A percentile compares a stretch with the other conserved stretches of the same genome.
Evolutionary conservation across 371 early-diverging fungal species (phyloP).

Genomic region (Apophysomyces elegans): DNA sequence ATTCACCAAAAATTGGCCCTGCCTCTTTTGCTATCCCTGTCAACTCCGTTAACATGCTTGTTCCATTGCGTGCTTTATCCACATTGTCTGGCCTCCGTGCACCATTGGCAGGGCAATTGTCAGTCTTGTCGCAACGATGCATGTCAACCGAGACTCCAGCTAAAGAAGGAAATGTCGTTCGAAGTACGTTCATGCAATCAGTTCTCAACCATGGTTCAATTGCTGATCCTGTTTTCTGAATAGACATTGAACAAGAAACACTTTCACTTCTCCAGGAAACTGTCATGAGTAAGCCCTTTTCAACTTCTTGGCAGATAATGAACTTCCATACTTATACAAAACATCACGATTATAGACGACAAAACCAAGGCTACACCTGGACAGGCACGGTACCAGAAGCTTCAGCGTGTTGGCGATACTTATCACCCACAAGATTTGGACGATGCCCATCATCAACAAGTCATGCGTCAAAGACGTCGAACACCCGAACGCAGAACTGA

Average conservation of each 20-base stretch:
- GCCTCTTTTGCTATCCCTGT: neutral
- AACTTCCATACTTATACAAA: neutral
- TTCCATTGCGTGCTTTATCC: slow-evolving; percentile 1
- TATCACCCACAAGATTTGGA: slow-evolving; percentile 62
- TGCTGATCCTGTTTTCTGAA: neutral
- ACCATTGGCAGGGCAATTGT: neutral
- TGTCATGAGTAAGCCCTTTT: slow-evolving; percentile 29
- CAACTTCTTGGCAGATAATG: neutral
- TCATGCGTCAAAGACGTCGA: slow-evolving; percentile 42
- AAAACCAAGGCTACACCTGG: slow-evolving; percentile 28
- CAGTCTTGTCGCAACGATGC: neutral
- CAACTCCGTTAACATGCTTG: slow-evolving; percentile 6
- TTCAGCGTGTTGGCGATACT: slow-evolving; percentile 44
- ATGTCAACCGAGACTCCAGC: slow-evolving; percentile 4
- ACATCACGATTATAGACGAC: slow-evolving; percentile 27
- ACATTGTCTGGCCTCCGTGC: neutral
- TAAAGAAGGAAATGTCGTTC: neutral
- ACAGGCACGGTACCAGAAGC: slow-evolving; percentile 41
- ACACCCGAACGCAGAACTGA: slow-evolving; percentile 31
- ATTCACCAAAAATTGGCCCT: too few species aligned
- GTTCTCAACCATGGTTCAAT: neutral
- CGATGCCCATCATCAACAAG: slow-evolving; percentile 48
- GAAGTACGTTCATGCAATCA: neutral
- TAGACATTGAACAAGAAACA: slow-evolving; percentile 34
- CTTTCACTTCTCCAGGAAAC: slow-evolving; percentile 30